Base-by-base conservation (phyloP, 2,329 filamentous ascomycete genomes). In the Exophiala phaeomuriformis region DNA sequence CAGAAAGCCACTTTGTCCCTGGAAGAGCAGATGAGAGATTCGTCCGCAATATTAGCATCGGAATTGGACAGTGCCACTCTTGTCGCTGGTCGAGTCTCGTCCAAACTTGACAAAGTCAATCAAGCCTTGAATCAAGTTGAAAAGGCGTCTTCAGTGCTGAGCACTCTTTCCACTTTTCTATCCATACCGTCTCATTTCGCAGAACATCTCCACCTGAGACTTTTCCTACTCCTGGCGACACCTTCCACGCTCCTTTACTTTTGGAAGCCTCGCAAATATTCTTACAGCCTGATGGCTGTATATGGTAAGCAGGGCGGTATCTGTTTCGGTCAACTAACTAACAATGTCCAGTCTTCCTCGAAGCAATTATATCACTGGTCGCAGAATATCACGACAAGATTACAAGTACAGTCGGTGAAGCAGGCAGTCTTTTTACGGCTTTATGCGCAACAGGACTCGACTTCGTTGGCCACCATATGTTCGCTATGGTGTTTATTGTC, bases 91-190 rank as follows among this genome's bases (percentile, higher is more conserved):
- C 45, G 47, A 30, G 50, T 59, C 19, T 54, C 52, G 28, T 42
- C 10, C n/a, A 54, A 44, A 12, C 44, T 59, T 28, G 53, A 59
- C 37, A 51, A 49, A 33, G 57, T 59, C 45, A 57, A 59, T 19
- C 49, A 56, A 37, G 54, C 54, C 6, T 51, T 59, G 32, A 51
- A 30, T 3, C 49, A 33, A 3, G 49, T 59, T 9, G 57, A 59
- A 45, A 53, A 49, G 37, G 57, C 49, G 27, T 57, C 57, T 12
- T 46, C 52, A 10, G 19, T 50, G 12, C 49, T 59, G 27, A 52
- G 36, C 46, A 35, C 54, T 2, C 33, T 59, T n/a, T 55, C 55
- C 43, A 48, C 51, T 9, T 8, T 55, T 10, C 28, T 59, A 27
- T 42, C 57, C 7, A 48, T 59, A n/a, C 57, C 57, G 3, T 40